These are phyloP conservation scores for Wickerhamomyces sp. DNA, from an alignment of 1,139 yeast species.

Conservation along the genomic window DNA sequence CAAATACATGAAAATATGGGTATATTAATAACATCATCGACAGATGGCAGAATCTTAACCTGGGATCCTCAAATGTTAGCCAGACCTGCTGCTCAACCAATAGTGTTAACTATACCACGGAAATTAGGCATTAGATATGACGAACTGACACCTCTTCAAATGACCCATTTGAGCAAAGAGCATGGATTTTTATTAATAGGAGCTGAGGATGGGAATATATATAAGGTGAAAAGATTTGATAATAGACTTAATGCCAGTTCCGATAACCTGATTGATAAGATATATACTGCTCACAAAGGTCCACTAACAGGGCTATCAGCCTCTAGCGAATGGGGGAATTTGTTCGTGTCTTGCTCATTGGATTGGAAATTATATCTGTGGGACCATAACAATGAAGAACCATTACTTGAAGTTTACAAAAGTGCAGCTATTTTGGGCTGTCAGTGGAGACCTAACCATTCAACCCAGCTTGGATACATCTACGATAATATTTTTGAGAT, in stretches of 20 bases:
- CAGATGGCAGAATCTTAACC: constrained; percentile 43
- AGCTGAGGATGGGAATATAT: constrained; percentile 44
- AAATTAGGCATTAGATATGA: constrained; percentile 26
- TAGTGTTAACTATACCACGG: constrained; percentile 26
- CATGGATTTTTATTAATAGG: constrained; percentile 39
- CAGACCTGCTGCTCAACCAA: constrained; percentile 32
- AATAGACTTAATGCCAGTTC: constrained; percentile 25
- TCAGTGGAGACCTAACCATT: constrained; percentile 17
- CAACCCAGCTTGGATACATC: constrained; percentile 20
- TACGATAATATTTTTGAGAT: constrained; percentile 20
- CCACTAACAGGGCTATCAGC: constrained; percentile 15
- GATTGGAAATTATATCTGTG: constrained; percentile 23
- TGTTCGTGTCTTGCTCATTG: constrained; percentile 19
- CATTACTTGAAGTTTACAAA: constrained; percentile 18
- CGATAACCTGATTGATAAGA: constrained; percentile 23
- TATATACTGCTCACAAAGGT: constrained; percentile 15
- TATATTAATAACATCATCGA: constrained; percentile 34
- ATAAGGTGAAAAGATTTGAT: constrained; percentile 36
- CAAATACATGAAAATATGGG: constrained; percentile 31
- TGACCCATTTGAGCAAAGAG: constrained; percentile 30
- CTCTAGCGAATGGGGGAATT: constrained; percentile 11
- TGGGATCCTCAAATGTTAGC: constrained; percentile 45
- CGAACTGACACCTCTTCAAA: constrained; percentile 35
- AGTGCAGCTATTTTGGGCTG: constrained; percentile 16
- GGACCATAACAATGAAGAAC: constrained; percentile 16